Evolutionary conservation across 495 filamentous ascomycete species (phyloP).

Genomic region (Talaromyces ruber): DNA sequence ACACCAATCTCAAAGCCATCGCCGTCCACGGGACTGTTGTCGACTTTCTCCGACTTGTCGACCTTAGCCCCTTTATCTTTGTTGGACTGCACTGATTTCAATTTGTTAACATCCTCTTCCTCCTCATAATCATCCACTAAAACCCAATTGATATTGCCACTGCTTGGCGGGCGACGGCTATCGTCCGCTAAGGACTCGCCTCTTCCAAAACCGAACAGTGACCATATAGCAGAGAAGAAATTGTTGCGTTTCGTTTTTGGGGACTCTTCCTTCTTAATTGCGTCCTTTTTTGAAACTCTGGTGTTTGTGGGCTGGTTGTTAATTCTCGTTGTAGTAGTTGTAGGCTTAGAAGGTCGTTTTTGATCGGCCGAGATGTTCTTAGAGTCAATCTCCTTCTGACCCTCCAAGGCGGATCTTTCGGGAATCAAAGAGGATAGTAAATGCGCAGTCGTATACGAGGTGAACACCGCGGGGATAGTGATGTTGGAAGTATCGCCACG

Average conservation of each 20-base stretch:
- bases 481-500: slow-evolving; percentile 90
- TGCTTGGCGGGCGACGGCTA: slow-evolving; percentile 66
- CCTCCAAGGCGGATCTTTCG: slow-evolving; percentile 33
- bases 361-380: slow-evolving; percentile 16
- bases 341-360: slow-evolving; percentile 11
- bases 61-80: slow-evolving; percentile 11
- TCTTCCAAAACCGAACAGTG: slow-evolving; percentile 44
- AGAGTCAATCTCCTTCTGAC: slow-evolving; percentile 12
- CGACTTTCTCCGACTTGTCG: slow-evolving; percentile 10
- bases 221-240: slow-evolving; percentile 42
- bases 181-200: slow-evolving; percentile 29
- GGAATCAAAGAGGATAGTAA: slow-evolving; percentile 85
- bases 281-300: neutral
- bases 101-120: slow-evolving; percentile 30
- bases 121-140: slow-evolving; percentile 58
- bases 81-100: slow-evolving; percentile 14
- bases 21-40: slow-evolving; percentile 21
- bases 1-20: slow-evolving; percentile 87
- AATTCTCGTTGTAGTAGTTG: slow-evolving; percentile 14
- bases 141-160: slow-evolving; percentile 76
- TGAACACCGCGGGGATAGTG: slow-evolving; percentile 89
- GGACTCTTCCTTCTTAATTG: slow-evolving; percentile 3
- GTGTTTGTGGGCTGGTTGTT: slow-evolving; percentile 18
- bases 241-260: slow-evolving; percentile 32
- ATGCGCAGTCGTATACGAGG: slow-evolving; percentile 89